Evolutionary conservation across 2,329 filamentous ascomycete genomes (phyloP).

Genomic region (Macroventuria anomochaeta): DNA sequence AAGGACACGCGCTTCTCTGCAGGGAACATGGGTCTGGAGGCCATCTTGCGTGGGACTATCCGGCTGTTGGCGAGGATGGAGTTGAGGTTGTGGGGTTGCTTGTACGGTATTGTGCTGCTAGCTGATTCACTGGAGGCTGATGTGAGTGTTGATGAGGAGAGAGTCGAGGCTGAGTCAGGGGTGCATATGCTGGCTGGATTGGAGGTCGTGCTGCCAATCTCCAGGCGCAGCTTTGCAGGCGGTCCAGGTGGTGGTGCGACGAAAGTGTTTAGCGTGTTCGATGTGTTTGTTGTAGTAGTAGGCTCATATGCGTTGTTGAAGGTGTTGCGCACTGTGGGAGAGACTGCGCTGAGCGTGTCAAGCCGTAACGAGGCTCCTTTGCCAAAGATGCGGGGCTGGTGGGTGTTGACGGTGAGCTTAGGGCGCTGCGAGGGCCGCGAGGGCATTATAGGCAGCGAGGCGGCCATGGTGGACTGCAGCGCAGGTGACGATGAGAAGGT

Average conservation of each 20-base stretch:
- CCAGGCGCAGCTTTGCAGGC: conserved; percentile 40
- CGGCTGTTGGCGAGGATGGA: conserved; percentile 57
- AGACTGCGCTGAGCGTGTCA: conserved; percentile 61
- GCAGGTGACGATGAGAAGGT: conserved; percentile 38
- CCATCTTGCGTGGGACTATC: conserved; percentile 48
- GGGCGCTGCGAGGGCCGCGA: conserved; percentile 53
- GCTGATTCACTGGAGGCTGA: conserved; percentile 50
- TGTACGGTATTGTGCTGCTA: conserved; percentile 52
- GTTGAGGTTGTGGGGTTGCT: conserved; percentile 53
- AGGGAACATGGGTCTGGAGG: conserved; percentile 58
- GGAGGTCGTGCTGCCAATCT: conserved; percentile 42
- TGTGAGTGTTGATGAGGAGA: conserved; percentile 51
- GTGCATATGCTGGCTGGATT: conserved; percentile 36
- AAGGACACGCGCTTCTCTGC: conserved; percentile 65
- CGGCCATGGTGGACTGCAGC: conserved; percentile 47
- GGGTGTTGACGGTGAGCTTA: conserved; percentile 67
- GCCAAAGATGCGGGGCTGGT: conserved; percentile 58
- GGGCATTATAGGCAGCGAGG: conserved; percentile 55
- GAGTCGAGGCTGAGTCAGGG: conserved; percentile 46
- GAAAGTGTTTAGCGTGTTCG: conserved; percentile 16
- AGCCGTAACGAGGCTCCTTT: conserved; percentile 61
- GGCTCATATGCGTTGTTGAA: conserved; percentile 65
- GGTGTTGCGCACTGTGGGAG: conserved; percentile 67
- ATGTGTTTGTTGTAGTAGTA: conserved; percentile 13
- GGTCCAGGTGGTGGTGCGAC: conserved; percentile 34